Evolutionary conservation across 345 rosid genomes (phyloP).

Genomic region (Xanthoceras sorbifolium): DNA sequence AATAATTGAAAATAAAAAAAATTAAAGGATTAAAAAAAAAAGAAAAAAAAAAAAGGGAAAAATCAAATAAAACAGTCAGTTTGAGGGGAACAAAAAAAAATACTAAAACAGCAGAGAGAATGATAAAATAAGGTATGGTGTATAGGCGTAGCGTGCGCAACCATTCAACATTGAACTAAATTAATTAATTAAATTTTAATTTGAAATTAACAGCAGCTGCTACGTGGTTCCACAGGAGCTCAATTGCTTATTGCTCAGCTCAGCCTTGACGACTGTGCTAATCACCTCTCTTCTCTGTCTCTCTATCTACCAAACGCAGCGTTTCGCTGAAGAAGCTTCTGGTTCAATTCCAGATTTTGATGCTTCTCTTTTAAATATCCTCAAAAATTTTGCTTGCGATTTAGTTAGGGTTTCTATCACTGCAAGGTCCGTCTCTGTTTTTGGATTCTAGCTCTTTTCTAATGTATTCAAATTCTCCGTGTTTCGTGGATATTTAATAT

Average conservation of each 20-base stretch:
- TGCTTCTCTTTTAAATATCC: not conserved
- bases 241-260: not conserved
- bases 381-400: not conserved
- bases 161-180: not conserved
- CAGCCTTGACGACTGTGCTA: slow-evolving; percentile 8
- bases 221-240: not conserved
- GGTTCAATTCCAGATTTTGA: not conserved
- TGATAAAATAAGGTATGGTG: not conserved
- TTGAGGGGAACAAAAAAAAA: too few species aligned
- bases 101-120: too few species aligned
- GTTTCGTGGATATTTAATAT: not conserved
- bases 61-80: too few species aligned
- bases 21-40: too few species aligned
- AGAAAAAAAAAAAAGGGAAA: too few species aligned
- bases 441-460: not conserved
- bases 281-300: too few species aligned
- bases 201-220: not conserved
- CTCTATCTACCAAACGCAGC: not conserved
- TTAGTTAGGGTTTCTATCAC: slow-evolving; percentile 3
- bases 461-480: not conserved
- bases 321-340: not conserved
- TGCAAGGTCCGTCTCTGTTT: not conserved
- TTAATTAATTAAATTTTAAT: too few species aligned
- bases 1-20: too few species aligned
- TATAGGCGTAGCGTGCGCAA: not conserved